Base-by-base conservation (phyloP, 2,329 filamentous ascomycete species). In the Neoscytalidium dimidiatum region DNA sequence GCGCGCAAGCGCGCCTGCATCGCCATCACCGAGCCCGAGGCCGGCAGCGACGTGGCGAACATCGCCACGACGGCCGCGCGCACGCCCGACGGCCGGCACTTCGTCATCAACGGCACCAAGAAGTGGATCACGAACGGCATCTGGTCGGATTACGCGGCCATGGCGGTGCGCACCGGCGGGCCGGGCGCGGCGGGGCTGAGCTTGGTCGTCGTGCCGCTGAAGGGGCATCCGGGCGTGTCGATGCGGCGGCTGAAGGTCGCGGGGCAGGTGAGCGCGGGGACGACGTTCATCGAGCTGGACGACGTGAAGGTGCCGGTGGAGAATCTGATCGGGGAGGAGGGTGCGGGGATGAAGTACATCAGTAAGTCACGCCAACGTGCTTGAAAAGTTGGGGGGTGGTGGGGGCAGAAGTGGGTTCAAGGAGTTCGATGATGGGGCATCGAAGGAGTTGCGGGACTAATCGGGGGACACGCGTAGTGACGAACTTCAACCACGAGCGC, bases 81-180 rank as follows among this genome's bases (percentile, higher is more conserved):
- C 74, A 85, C 82, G 6, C 72, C 80, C 0, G 87, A 90, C 71
- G 89, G 90, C 11, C 88, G 87, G 73, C 79, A 86, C 70, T 93
- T 90, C 72, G 83, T 92, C 52, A 78, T 92, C 53, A 92, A 91
- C 65, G 90, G 90, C n/a, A 83, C 84, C 0, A 92, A 92, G 84
- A 92, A 93, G 78, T 93, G 90, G 90, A 91, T 91, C 71, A 91
- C 88, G 0, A 91, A 90, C 70, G 90, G 87, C 4, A 86, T 91
- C 66, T 91, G 88, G 88, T 82, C 85, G 4, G 86, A 92, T 66
- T 88, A 87, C 69, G 82, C 84, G 6, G 85, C 84, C 33, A 91
- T 92, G 88, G 90, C 90, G 0, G 90, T 92, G 1, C 84, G 90
- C 35, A 92, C 90, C 0, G 90, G 90, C 17, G 88, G 86, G 0